Evolutionary conservation across 441 rosid species (phyloP).

Genomic region (Cnidoscolus chayamansa): DNA sequence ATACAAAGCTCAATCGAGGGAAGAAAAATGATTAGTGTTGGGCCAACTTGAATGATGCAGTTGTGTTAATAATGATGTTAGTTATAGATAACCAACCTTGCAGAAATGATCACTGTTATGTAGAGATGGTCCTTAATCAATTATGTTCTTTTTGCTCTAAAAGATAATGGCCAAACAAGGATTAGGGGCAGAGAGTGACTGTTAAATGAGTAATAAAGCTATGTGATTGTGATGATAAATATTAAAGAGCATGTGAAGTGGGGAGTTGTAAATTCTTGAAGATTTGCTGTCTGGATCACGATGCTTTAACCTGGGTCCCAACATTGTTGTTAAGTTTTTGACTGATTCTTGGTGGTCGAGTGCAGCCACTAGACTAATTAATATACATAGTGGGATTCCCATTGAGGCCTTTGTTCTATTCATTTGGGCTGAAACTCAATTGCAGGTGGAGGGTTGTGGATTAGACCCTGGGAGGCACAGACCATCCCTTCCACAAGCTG

Average conservation of each 20-base stretch:
- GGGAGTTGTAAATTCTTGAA: neutral
- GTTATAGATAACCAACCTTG: neutral
- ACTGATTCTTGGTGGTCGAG: neutral
- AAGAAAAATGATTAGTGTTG: slow-evolving; percentile 35
- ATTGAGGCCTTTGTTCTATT: no score
- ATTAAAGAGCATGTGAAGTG: slow-evolving; percentile 21
- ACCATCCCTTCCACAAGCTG: no score
- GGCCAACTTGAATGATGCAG: slow-evolving; percentile 29
- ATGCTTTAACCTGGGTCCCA: slow-evolving; percentile 18
- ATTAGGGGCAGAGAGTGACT: neutral
- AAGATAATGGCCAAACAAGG: neutral
- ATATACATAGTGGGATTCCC: no score
- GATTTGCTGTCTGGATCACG: slow-evolving; percentile 7
- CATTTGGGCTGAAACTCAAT: no score
- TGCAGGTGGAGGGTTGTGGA: no score
- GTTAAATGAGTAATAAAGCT: neutral
- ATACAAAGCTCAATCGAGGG: slow-evolving; percentile 40
- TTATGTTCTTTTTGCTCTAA: neutral
- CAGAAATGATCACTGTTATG: neutral
- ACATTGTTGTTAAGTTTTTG: neutral
- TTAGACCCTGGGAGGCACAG: no score
- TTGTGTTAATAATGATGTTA: slow-evolving; percentile 15
- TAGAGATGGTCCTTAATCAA: neutral
- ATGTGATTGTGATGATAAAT: neutral
- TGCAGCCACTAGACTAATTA: neutral